These are phyloP conservation scores for Yamadazyma ubonensis DNA, from an alignment of 805 yeast genomes.

Conservation along the genomic window DNA sequence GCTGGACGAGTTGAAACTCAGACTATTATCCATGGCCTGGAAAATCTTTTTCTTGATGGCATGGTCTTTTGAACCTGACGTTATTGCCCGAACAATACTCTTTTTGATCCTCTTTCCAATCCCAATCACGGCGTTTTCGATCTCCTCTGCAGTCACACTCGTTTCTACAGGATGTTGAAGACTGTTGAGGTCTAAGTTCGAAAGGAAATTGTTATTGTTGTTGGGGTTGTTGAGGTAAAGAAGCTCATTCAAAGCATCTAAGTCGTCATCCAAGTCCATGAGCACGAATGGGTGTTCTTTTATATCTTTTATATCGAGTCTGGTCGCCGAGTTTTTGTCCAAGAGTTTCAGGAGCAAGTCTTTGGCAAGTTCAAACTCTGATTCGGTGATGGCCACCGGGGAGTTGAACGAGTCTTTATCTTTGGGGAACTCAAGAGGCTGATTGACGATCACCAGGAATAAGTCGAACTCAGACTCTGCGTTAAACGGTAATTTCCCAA, in stretches of 20 bases:
- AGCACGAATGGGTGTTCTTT: slow-evolving; percentile 70
- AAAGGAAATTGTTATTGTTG: slow-evolving; percentile 3
- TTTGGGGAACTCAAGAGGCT: slow-evolving; percentile 57
- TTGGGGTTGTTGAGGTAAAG: slow-evolving; percentile 28
- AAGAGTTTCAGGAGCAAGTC: slow-evolving; percentile 64
- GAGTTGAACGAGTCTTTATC: slow-evolving; percentile 33
- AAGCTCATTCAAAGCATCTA: slow-evolving; percentile 35
- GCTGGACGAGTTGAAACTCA: slow-evolving; percentile 25
- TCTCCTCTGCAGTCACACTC: slow-evolving; percentile 60
- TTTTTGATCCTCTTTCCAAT: slow-evolving; percentile 63
- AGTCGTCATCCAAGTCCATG: slow-evolving; percentile 39
- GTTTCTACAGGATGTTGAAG: slow-evolving; percentile 34
- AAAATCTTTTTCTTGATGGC: slow-evolving; percentile 23
- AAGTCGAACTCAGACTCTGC: slow-evolving; percentile 84
- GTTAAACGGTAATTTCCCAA: slow-evolving; percentile 86
- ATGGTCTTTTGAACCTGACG: slow-evolving; percentile 25
- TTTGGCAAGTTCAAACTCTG: slow-evolving; percentile 48
- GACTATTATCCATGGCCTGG: slow-evolving; percentile 24
- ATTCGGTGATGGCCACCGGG: slow-evolving; percentile 37
- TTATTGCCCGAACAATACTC: slow-evolving; percentile 46
- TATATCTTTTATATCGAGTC: slow-evolving; percentile 70
- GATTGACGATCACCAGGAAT: slow-evolving; percentile 74
- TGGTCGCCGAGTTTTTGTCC: slow-evolving; percentile 62
- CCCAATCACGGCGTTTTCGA: slow-evolving; percentile 79
- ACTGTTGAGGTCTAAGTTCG: slow-evolving; percentile 4